Base-by-base conservation (phyloP, 768 basidiomycete genomes). In the Collybia nuda region DNA sequence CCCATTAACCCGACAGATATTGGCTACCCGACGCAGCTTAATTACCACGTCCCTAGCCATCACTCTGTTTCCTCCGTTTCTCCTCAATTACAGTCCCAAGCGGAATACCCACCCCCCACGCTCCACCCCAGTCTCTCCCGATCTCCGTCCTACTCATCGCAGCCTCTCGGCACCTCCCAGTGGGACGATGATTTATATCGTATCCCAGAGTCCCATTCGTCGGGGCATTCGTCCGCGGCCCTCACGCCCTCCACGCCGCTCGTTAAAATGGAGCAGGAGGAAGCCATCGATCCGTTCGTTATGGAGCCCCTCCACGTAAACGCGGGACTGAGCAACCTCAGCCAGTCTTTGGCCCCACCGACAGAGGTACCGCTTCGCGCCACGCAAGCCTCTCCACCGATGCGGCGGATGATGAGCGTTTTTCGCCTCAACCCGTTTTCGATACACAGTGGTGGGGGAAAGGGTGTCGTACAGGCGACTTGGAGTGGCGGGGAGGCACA, bases 381-480 rank as follows among this genome's bases (percentile, higher is more conserved):
- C 6, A 89, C 86, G 0, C 84, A 88, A 59, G 88, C 87, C 1
- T 75, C 78, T 53, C 75, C 78, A 40, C 75, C 79, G 39, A 89
- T 89, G 88, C 79, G 84, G 47, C 70, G 72, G 42, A 82, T 89
- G 82, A 91, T 91, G 88, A 80, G 80, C 38, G 81, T 84, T 18
- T 88, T 90, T 64, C 78, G 88, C 6, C 75, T 90, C 57, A 85
- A 90, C 64, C 87, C 86, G 0, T 90, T 90, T 57, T 78, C 86
- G 19, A 80, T 84, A 69, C 82, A 86, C 55, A 80, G 73, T 51
- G 75, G 73, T 24, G 61, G 64, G 2, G 69, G 74, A 35, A 73
- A 74, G 41, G 71, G 73, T 3, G 52, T 67, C 2, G 65, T 72
- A 5, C 56, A 62, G 1, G 54, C 55, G 8, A 67, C 74, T 6